phyloP scores from a whole-genome alignment of 192 early-diverging fungal species.

The Linnemannia zychae region DNA sequence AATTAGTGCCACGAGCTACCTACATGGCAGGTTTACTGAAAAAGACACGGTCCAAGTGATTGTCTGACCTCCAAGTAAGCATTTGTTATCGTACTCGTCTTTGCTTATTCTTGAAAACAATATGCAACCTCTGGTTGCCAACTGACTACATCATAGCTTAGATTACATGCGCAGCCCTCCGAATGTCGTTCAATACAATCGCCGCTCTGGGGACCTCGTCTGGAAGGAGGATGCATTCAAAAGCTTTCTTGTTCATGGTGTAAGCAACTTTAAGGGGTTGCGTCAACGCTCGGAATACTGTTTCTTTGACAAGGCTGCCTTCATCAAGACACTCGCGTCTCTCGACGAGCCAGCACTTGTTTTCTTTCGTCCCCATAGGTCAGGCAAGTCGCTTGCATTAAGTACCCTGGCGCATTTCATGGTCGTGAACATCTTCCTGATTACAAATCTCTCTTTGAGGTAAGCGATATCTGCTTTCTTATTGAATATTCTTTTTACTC shows the following conservation, averaged over 20 bases:
- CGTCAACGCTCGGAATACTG: constrained; percentile 22
- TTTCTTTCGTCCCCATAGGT: constrained; percentile 53
- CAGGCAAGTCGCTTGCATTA: constrained; percentile 48
- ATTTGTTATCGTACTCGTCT: constrained; percentile 9
- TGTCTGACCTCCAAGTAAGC: constrained; percentile 29
- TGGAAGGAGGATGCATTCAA: constrained; percentile 43
- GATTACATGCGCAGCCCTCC: constrained; percentile 23
- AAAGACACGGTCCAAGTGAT: constrained; percentile 30
- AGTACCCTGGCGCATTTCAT: constrained; percentile 55
- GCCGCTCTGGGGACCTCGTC: constrained; percentile 37
- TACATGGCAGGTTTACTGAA: constrained; percentile 37
- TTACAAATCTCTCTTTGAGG: constrained; percentile 44
- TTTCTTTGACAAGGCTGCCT: constrained; percentile 52
- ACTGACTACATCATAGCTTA: constrained; percentile 22
- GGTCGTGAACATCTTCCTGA: constrained; percentile 50
- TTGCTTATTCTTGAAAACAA: background rate
- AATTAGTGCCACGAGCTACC: constrained; percentile 24
- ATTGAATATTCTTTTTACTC: constrained; percentile 15
- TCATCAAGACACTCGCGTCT: constrained; percentile 41
- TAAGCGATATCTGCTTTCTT: constrained; percentile 25
- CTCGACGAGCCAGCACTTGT: constrained; percentile 23
- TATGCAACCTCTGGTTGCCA: constrained; percentile 13
- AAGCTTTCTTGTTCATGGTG: constrained; percentile 26
- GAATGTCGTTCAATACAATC: constrained; percentile 34
- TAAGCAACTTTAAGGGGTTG: constrained; percentile 33